phyloP scores from a whole-genome alignment of 208 protist genomes.

The Willaertia magna region DNA sequence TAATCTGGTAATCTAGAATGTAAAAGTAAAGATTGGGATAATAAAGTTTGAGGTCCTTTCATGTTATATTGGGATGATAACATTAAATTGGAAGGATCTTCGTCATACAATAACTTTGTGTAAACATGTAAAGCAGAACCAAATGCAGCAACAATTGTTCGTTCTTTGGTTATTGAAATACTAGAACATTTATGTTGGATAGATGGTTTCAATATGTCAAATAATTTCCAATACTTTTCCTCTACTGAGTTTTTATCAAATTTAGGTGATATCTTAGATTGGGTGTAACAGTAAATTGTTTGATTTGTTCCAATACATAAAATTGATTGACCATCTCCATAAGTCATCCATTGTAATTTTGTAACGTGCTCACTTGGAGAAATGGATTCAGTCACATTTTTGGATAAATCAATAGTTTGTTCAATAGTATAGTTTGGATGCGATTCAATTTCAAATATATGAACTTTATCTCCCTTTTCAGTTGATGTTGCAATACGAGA shows the following conservation, averaged over 20 bases:
- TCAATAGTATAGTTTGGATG: not conserved
- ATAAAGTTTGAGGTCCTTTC: not conserved
- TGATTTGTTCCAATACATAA: not conserved
- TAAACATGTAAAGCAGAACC: not conserved
- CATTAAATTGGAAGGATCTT: not conserved
- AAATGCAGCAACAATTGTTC: not conserved
- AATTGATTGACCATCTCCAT: not conserved
- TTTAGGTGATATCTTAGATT: not conserved
- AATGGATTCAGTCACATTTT: not conserved
- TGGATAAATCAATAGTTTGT: conserved; percentile 3
- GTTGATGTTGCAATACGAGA: not conserved
- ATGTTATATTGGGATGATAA: not conserved
- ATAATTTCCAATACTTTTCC: not conserved
- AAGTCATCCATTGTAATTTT: not conserved
- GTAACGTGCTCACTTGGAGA: not conserved
- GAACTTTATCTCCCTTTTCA: not conserved
- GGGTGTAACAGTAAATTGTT: not conserved
- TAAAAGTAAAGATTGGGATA: not conserved
- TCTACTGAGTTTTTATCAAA: not conserved
- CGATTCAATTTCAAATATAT: not conserved
- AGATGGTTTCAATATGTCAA: not conserved
- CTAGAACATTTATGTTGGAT: not conserved
- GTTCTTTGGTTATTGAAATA: not conserved
- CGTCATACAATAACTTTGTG: not conserved
- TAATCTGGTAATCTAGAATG: not conserved